phyloP scores from a whole-genome alignment of 805 yeast species.

The Sporopachydermia quercuum region DNA sequence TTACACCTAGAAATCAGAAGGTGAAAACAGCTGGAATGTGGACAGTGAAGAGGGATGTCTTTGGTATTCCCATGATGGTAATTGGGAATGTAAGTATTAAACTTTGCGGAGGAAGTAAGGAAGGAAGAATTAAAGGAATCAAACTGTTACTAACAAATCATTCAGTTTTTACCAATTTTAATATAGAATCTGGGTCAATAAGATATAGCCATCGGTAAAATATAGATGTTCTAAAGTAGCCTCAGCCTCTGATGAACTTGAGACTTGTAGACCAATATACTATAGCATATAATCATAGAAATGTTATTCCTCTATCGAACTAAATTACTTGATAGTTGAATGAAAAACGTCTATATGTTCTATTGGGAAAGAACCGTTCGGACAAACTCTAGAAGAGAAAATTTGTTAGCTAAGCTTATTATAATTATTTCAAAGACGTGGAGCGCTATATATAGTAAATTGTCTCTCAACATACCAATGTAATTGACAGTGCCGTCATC shows the following conservation, averaged over 20 bases:
- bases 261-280: too few relatives aligned
- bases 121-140: not conserved
- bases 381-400: slow-evolving; percentile 42
- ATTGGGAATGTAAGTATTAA: slow-evolving; percentile 42
- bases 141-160: not conserved
- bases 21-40: slow-evolving; percentile 75
- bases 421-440: not conserved
- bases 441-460: not conserved
- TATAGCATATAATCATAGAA: too few relatives aligned
- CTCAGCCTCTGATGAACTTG: too few relatives aligned
- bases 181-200: too few relatives aligned
- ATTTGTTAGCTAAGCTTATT: not conserved
- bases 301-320: too few relatives aligned
- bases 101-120: not conserved
- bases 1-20: slow-evolving; percentile 37
- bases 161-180: not conserved
- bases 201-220: too few relatives aligned
- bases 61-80: slow-evolving; percentile 95
- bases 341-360: too few relatives aligned
- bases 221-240: too few relatives aligned
- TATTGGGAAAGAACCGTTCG: slow-evolving; percentile 86
- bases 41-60: slow-evolving; percentile 89
- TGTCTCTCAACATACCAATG: slow-evolving; percentile 41
- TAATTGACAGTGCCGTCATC: slow-evolving; percentile 92
- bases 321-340: too few relatives aligned